Conservation (phyloP, 352 stramenopile genomes). For the Globisporangium lucens region DNA sequence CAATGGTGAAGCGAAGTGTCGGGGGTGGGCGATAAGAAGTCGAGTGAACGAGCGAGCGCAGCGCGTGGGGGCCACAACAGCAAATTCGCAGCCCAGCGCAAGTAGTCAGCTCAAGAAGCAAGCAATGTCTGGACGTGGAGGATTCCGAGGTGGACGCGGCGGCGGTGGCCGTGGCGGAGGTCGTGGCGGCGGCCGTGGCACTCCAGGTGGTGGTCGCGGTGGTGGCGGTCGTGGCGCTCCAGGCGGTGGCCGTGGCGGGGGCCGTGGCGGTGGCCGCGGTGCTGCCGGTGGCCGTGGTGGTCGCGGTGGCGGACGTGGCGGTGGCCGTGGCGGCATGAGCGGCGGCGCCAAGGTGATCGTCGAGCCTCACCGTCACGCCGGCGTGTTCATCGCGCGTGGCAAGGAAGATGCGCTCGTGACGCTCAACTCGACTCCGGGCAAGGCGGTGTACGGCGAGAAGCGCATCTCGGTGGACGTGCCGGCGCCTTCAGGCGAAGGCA, state of each 20-base stretch:
- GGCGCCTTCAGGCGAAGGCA: constrained; percentile 80
- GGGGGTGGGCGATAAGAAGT: too few species aligned
- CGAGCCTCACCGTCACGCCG: constrained; percentile 97
- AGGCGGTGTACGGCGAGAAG: constrained; percentile 99
- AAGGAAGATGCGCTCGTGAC: constrained; percentile 99
- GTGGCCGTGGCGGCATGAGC: constrained; percentile 89
- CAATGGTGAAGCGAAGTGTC: neutral
- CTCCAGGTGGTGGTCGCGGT: constrained; percentile 5
- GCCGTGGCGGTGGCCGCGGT: constrained; percentile 36
- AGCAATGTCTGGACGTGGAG: constrained; percentile 21
- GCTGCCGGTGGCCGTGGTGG: constrained; percentile 39
- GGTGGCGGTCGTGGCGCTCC: constrained; percentile 39
- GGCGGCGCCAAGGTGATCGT: constrained; percentile 96
- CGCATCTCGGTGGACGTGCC: constrained; percentile 97
- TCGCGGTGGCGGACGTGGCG: constrained; percentile 54
- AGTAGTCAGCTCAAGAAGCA: neutral
- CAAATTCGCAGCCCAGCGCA: constrained; percentile 8
- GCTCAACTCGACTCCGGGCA: constrained; percentile 97
- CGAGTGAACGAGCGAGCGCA: neutral
- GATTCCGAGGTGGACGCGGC: constrained; percentile 37
- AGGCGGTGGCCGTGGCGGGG: constrained; percentile 32
- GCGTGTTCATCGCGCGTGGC: constrained; percentile 97
- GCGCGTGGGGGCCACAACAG: neutral
- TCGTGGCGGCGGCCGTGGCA: constrained; percentile 39
- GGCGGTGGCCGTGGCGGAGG: constrained; percentile 51